These are phyloP conservation scores for Nannochloris sp. DNA, from an alignment of 139 green algal genomes.

Conservation along the genomic window DNA sequence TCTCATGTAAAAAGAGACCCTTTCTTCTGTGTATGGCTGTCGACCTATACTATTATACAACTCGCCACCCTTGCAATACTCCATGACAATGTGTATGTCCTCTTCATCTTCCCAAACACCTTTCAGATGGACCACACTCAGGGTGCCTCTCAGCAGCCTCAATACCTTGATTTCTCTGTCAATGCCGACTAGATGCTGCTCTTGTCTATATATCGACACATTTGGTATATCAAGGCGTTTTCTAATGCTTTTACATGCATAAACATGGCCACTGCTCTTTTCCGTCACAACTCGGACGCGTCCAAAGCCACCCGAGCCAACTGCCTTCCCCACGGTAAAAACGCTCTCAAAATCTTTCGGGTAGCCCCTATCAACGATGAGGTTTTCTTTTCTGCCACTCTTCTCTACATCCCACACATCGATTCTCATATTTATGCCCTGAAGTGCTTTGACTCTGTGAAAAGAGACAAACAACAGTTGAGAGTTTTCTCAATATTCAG, in stretches of 20 bases:
- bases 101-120: conserved; percentile 67
- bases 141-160: conserved; percentile 52
- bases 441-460: no score
- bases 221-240: conserved; percentile 61
- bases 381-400: conserved; percentile 1
- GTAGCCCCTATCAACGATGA: conserved; percentile 23
- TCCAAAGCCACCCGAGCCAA: conserved; percentile 78
- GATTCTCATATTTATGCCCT: not conserved
- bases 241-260: conserved; percentile 69
- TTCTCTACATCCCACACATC: conserved; percentile 32
- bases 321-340: conserved; percentile 33
- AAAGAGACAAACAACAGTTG: no score
- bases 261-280: conserved; percentile 46
- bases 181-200: conserved; percentile 69
- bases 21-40: conserved; percentile 66
- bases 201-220: conserved; percentile 46
- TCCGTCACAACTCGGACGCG: conserved; percentile 44
- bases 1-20: conserved; percentile 48
- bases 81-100: conserved; percentile 79
- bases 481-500: no score
- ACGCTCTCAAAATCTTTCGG: conserved; percentile 13
- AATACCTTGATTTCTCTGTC: conserved; percentile 60
- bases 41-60: conserved; percentile 59
- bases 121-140: conserved; percentile 70
- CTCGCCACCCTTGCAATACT: conserved; percentile 74